A percentile compares a stretch with the other conserved stretches of the same genome.
phyloP scores from a whole-genome alignment of 768 basidiomycete species.

The Leucogyrophana mollusca region DNA sequence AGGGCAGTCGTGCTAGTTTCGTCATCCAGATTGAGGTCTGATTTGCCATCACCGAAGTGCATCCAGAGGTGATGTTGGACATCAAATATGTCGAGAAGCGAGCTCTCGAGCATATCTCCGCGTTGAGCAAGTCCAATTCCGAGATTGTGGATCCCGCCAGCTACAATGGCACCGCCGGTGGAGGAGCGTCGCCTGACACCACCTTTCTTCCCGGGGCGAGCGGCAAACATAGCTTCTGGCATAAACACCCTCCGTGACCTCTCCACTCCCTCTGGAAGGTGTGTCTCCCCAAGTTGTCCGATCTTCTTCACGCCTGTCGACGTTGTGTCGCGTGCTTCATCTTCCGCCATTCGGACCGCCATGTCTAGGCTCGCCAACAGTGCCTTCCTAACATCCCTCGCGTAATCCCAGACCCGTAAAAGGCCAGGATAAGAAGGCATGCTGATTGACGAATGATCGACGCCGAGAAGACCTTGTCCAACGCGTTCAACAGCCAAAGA shows the following conservation, averaged over 20 bases:
- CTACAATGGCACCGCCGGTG: conserved; percentile 55
- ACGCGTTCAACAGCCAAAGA: conserved; percentile 72
- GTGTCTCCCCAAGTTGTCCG: conserved; percentile 64
- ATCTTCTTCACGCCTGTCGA: conserved; percentile 65
- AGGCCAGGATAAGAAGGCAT: conserved; percentile 86
- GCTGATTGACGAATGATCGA: conserved; percentile 40
- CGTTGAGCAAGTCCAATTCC: conserved; percentile 81
- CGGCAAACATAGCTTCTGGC: conserved; percentile 96
- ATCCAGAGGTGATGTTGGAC: conserved; percentile 75
- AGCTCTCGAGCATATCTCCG: conserved; percentile 74
- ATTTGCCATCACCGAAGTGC: conserved; percentile 57
- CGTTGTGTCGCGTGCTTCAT: conserved; percentile 75
- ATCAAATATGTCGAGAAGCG: conserved; percentile 84
- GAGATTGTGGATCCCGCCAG: conserved; percentile 77
- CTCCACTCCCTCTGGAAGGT: conserved; percentile 82
- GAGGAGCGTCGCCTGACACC: conserved; percentile 35
- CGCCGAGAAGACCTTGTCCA: conserved; percentile 69
- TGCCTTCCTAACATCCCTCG: conserved; percentile 69
- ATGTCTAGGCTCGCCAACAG: conserved; percentile 82
- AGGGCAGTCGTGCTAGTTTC: conserved; percentile 59
- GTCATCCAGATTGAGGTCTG: conserved; percentile 28
- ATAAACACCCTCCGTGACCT: conserved; percentile 83
- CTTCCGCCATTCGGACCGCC: conserved; percentile 77
- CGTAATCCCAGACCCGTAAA: conserved; percentile 83
- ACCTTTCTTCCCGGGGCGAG: conserved; percentile 42